Base-by-base conservation (phyloP, 495 filamentous ascomycete genomes). In the Penicillium chermesinum region DNA sequence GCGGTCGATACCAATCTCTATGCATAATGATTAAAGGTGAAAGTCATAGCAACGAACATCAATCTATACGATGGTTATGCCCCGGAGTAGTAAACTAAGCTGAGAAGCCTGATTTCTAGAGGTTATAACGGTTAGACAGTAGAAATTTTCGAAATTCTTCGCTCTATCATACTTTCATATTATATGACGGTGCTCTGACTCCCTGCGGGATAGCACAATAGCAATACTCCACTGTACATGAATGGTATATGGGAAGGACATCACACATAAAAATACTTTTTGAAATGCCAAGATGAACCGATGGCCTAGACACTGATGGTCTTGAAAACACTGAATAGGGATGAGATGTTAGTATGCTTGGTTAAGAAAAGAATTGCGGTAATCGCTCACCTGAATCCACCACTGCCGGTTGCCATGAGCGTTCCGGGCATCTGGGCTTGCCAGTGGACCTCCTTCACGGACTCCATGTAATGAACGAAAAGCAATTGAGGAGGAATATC, bases 391-490 rank as follows among this genome's bases (percentile, higher is more conserved):
- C 82, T 83, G 65, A 97, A 96, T 43, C 87, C 85, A 62, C 78
- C 80, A 48, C 87, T 84, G 10, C 93, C 93, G 5, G 93, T 98
- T 7, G 88, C 90, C 68, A 96, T 84, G 19, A 96, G 70, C 16
- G 79, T 79, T n/a, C 93, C 93, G 0, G 89, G 89, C 62, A 95
- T 96, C 71, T 98, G 93, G 16, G 85, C 85, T 67, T 98, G 93
- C 90, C 93, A 98, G 69, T 97, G 93, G 41, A 86, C 68, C 66
- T 98, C 93, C 78, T 96, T 97, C 43, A 90, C 88, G 55, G 83
- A 77, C 54, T 93, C 88, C 74, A 91, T 89, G 61, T 94, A 95
- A 70, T 98, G 93, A 55, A 96, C 88, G 71, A 98, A 98, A 52
- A 98, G 70, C 56, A 98, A 66, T 62, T 97, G 93, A 25, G 93